A percentile compares a stretch with the other conserved stretches of the same genome.
These are phyloP conservation scores for Loxodes magnus DNA, from an alignment of 73 alveolate genomes.

Conservation along the genomic window DNA sequence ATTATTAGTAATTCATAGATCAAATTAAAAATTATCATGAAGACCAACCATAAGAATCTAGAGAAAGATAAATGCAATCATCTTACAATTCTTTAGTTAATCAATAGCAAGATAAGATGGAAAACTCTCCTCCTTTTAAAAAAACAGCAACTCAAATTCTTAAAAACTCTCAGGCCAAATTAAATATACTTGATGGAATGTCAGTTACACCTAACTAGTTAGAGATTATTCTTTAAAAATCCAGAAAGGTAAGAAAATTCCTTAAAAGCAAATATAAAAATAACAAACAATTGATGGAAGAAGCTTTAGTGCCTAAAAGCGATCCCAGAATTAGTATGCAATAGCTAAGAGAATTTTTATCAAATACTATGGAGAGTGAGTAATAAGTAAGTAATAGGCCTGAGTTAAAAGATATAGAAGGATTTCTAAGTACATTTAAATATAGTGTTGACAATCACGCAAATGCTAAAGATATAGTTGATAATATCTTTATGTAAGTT, in stretches of 20 bases:
- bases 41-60: too few species aligned
- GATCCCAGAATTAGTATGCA: slow-evolving; percentile 10
- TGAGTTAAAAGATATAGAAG: slow-evolving; percentile 31
- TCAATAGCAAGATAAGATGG: too few species aligned
- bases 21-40: too few species aligned
- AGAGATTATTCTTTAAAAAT: too few species aligned
- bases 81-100: too few species aligned
- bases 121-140: too few species aligned
- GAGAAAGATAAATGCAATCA: too few species aligned
- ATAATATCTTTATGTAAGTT: slow-evolving; percentile 27
- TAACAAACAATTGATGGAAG: slow-evolving; percentile 10
- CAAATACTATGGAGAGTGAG: slow-evolving; percentile 13
- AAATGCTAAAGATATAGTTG: slow-evolving; percentile 17
- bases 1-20: too few species aligned
- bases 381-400: slow-evolving; percentile 17
- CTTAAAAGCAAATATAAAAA: slow-evolving; percentile 9
- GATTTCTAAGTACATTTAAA: slow-evolving; percentile 22
- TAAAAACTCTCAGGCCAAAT: too few species aligned
- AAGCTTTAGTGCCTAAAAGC: slow-evolving; percentile 5
- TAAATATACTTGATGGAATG: too few species aligned
- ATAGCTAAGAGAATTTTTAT: slow-evolving; percentile 15
- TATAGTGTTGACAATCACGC: slow-evolving; percentile 24
- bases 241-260: slow-evolving; percentile 31
- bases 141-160: too few species aligned
- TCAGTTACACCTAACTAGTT: too few species aligned